Evolutionary conservation across 805 yeast species (phyloP).

Genomic region (Starmera caribaea): DNA sequence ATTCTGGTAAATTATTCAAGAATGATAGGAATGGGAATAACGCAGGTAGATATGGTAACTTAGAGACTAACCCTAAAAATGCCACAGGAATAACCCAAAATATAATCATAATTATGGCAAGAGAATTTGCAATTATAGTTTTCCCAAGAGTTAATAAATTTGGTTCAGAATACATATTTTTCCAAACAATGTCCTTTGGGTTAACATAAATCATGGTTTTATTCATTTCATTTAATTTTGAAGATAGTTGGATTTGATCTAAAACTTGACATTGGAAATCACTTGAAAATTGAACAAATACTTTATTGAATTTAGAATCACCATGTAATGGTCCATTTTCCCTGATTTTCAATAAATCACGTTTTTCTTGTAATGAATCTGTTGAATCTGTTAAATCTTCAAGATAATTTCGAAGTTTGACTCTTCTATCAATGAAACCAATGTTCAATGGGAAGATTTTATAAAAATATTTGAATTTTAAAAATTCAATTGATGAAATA

Average conservation of each 20-base stretch:
- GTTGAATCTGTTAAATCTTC: slow-evolving; percentile 5
- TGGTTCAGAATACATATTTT: slow-evolving; percentile 36
- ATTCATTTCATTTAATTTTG: slow-evolving; percentile 32
- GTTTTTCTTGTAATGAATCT: slow-evolving; percentile 5
- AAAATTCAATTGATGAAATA: neutral
- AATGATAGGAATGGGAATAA: slow-evolving; percentile 52
- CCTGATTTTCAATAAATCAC: slow-evolving; percentile 7
- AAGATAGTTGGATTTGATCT: slow-evolving; percentile 44
- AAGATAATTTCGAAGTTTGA: neutral
- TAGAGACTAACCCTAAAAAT: slow-evolving; percentile 65
- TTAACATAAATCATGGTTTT: slow-evolving; percentile 41
- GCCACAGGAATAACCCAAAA: slow-evolving; percentile 84
- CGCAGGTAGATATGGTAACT: slow-evolving; percentile 53
- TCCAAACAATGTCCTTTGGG: slow-evolving; percentile 68
- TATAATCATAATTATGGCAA: slow-evolving; percentile 40
- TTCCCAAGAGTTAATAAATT: slow-evolving; percentile 28
- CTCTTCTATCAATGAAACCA: neutral
- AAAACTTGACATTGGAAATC: slow-evolving; percentile 53
- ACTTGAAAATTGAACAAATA: slow-evolving; percentile 53
- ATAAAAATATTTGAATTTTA: slow-evolving; percentile 7
- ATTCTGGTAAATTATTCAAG: slow-evolving; percentile 44
- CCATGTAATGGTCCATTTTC: slow-evolving; percentile 16
- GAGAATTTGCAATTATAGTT: slow-evolving; percentile 31
- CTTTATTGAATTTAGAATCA: slow-evolving; percentile 27
- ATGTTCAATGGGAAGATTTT: slow-evolving; percentile 3